Conservation (phyloP, 257 asterid species). For the Cruciata laevipes region DNA sequence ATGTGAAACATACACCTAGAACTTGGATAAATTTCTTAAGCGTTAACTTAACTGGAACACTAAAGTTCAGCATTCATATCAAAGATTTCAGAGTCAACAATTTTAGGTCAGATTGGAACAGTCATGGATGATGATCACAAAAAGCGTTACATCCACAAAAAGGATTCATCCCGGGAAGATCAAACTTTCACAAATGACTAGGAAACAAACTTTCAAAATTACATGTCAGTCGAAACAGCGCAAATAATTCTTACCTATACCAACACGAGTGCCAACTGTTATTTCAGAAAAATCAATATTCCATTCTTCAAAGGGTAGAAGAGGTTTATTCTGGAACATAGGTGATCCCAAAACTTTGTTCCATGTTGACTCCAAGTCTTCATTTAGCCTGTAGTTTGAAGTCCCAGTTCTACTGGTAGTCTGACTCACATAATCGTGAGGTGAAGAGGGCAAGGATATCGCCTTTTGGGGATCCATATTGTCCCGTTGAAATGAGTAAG, state of each 20-base stretch:
- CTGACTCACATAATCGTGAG: conserved; percentile 68
- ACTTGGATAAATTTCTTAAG: neutral
- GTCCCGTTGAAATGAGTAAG: conserved; percentile 26
- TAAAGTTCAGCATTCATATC: too few species aligned
- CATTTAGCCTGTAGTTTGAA: conserved; percentile 34
- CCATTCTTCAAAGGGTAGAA: conserved; percentile 91
- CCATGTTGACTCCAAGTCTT: conserved; percentile 73
- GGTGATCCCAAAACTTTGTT: conserved; percentile 73
- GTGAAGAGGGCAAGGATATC: conserved; percentile 92
- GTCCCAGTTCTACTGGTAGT: conserved; percentile 27
- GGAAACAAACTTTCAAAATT: neutral
- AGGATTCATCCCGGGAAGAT: neutral
- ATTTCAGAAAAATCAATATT: conserved; percentile 84
- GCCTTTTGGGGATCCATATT: conserved; percentile 45
- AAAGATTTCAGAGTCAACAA: neutral
- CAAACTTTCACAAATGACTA: neutral
- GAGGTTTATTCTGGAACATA: conserved; percentile 70
- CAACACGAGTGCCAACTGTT: conserved; percentile 89
- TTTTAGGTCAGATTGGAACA: neutral
- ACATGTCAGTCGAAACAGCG: neutral
- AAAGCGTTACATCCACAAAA: neutral
- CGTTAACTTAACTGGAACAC: neutral
- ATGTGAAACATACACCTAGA: neutral
- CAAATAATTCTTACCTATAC: conserved; percentile 67
- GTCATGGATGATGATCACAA: neutral